These are phyloP conservation scores for Heritiera littoralis DNA, from an alignment of 345 rosid species.

Conservation along the genomic window DNA sequence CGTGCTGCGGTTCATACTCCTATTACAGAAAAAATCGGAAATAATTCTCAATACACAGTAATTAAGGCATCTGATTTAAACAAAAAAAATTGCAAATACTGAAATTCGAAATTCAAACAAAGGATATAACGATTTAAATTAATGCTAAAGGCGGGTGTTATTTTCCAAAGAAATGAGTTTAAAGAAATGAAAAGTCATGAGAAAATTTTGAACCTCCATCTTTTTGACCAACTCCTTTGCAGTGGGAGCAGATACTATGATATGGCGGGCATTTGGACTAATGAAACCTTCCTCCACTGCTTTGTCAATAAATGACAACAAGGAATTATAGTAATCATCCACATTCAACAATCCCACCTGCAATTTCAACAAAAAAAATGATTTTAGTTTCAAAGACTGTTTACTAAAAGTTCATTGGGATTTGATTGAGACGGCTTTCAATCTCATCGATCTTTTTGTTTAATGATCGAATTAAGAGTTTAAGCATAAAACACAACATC, in stretches of 20 bases:
- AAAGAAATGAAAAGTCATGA: too few species aligned
- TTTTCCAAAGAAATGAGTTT: background rate
- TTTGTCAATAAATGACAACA: constrained; percentile 67
- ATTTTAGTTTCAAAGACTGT: background rate
- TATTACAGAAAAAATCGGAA: constrained; percentile 12
- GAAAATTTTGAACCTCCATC: constrained; percentile 55
- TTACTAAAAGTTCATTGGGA: too few species aligned
- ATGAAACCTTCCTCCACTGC: constrained; percentile 88
- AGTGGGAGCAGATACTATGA: constrained; percentile 66
- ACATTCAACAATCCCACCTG: constrained; percentile 83
- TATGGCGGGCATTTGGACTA: constrained; percentile 69
- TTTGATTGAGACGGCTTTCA: too few species aligned
- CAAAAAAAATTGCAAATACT: too few species aligned
- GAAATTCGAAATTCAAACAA: too few species aligned
- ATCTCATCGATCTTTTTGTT: too few species aligned
- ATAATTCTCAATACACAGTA: too few species aligned
- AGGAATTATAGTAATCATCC: constrained; percentile 75
- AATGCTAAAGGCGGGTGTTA: too few species aligned
- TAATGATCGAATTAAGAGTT: too few species aligned
- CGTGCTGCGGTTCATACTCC: constrained; percentile 80
- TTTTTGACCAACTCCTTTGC: constrained; percentile 65
- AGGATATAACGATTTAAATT: too few species aligned
- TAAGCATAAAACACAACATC: too few species aligned
- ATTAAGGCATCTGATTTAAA: too few species aligned
- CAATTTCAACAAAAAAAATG: background rate